Percentiles rank a stretch among this genome's conserved stretches.
phyloP scores from a whole-genome alignment of 2,329 filamentous ascomycete genomes.

The Zasmidium citrigriseum region DNA sequence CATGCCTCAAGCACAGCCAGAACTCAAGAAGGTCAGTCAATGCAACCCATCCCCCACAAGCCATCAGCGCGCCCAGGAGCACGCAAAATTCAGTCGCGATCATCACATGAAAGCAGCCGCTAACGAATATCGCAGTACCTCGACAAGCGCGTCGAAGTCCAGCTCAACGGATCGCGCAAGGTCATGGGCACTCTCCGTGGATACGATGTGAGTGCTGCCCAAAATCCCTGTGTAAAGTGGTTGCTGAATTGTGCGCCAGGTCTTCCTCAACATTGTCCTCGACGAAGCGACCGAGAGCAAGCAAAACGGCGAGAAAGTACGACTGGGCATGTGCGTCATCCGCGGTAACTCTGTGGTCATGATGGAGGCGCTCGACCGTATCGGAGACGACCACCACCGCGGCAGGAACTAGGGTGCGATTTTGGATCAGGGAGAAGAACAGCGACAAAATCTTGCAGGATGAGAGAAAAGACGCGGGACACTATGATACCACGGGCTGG shows the following conservation, averaged over 20 bases:
- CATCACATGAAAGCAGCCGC: background rate
- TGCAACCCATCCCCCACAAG: background rate
- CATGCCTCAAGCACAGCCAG: slow-evolving; percentile 99
- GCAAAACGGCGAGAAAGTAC: slow-evolving; percentile 82
- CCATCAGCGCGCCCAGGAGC: background rate
- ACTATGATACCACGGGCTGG: too few species aligned
- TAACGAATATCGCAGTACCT: slow-evolving; percentile 69
- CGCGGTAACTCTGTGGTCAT: slow-evolving; percentile 98
- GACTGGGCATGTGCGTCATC: slow-evolving; percentile 75
- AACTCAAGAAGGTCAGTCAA: slow-evolving; percentile 86
- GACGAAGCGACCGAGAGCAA: slow-evolving; percentile 98
- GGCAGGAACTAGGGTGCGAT: background rate
- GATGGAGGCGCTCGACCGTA: slow-evolving; percentile 66
- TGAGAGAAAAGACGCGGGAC: background rate
- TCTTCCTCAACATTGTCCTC: slow-evolving; percentile 96
- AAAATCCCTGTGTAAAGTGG: background rate
- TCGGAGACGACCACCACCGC: slow-evolving; percentile 22
- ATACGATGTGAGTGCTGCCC: slow-evolving; percentile 70
- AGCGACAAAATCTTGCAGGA: background rate
- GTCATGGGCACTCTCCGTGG: slow-evolving; percentile 92
- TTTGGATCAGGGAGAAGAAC: background rate
- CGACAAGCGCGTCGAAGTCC: slow-evolving; percentile 97
- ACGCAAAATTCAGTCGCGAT: background rate
- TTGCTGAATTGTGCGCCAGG: slow-evolving; percentile 55
- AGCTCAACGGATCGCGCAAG: slow-evolving; percentile 96